phyloP scores from a whole-genome alignment of 2,329 filamentous ascomycete genomes.

The Niveomyces coronatus region DNA sequence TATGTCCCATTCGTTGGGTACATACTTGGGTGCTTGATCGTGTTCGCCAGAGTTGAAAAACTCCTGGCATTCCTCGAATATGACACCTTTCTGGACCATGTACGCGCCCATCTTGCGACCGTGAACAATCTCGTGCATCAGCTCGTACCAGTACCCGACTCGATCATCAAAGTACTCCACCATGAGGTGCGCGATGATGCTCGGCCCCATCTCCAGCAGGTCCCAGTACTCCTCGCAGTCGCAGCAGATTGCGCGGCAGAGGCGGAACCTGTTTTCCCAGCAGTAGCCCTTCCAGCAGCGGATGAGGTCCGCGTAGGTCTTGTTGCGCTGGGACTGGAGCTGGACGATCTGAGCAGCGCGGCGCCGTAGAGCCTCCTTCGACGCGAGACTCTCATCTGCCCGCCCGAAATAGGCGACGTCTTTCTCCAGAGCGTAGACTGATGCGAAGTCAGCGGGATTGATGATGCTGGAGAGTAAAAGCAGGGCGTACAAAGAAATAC shows the following conservation, averaged over 20 bases:
- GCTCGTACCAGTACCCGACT: conserved; percentile 10
- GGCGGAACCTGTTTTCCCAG: background rate
- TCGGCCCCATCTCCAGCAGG: conserved; percentile 7
- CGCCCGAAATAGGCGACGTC: background rate
- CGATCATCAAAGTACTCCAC: conserved; percentile 7
- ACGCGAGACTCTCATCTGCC: conserved; percentile 3
- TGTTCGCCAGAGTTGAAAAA: conserved; percentile 5
- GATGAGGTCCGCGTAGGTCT: conserved; percentile 1
- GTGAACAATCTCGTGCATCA: conserved; percentile 10
- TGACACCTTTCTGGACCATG: conserved; percentile 2
- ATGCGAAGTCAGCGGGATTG: conserved; percentile 1
- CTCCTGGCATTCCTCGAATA: conserved; percentile 5
- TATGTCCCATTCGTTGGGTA: conserved; percentile 8
- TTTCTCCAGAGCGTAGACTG: conserved; percentile 4
- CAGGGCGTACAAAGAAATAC: conserved; percentile 3
- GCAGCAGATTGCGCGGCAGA: background rate
- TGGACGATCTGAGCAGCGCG: conserved; percentile 1
- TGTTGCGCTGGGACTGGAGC: conserved; percentile 1
- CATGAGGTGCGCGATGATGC: conserved; percentile 8
- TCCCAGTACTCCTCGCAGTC: conserved; percentile 5
- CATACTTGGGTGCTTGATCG: conserved; percentile 7
- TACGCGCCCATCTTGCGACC: conserved; percentile 5
- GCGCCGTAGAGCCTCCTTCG: conserved; percentile 3
- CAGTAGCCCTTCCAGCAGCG: conserved; percentile 2
- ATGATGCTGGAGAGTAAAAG: background rate